phyloP scores from a whole-genome alignment of 2,329 filamentous ascomycete species.

The Fusarium haematococcum region DNA sequence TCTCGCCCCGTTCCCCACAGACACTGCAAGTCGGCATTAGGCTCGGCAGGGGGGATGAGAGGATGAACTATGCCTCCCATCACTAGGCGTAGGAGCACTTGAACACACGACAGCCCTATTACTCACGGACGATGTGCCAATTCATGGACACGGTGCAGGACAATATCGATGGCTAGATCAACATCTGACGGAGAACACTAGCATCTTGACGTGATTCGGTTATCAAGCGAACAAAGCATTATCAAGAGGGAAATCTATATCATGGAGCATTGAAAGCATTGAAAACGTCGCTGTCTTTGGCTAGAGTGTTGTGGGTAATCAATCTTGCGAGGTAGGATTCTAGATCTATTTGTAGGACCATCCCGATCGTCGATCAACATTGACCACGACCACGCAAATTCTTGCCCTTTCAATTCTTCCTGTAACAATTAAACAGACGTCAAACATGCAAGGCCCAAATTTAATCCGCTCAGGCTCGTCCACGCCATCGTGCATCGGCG shows the following conservation, averaged over 20 bases:
- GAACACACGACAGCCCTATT: neutral
- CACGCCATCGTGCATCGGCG: conserved; percentile 21
- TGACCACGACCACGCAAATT: neutral
- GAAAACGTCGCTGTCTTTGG: neutral
- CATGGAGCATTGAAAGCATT: neutral
- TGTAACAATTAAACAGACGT: neutral
- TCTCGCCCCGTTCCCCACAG: neutral
- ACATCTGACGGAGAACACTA: neutral
- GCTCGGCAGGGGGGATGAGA: neutral
- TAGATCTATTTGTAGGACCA: conserved; percentile 1
- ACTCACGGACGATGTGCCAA: neutral
- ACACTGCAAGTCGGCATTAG: neutral
- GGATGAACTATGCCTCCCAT: neutral
- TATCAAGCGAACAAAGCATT: neutral
- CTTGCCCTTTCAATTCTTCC: neutral
- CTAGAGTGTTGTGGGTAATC: neutral
- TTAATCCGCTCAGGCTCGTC: conserved; percentile 5
- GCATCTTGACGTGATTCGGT: neutral
- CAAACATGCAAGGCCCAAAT: conserved; percentile 4
- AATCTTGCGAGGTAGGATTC: neutral
- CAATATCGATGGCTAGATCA: neutral
- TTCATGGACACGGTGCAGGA: neutral
- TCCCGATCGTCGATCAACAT: neutral
- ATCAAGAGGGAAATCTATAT: neutral
- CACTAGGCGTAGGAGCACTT: neutral